phyloP scores from a whole-genome alignment of 2,329 filamentous ascomycete species.

The Hawksworthiomyces lignivorus region DNA sequence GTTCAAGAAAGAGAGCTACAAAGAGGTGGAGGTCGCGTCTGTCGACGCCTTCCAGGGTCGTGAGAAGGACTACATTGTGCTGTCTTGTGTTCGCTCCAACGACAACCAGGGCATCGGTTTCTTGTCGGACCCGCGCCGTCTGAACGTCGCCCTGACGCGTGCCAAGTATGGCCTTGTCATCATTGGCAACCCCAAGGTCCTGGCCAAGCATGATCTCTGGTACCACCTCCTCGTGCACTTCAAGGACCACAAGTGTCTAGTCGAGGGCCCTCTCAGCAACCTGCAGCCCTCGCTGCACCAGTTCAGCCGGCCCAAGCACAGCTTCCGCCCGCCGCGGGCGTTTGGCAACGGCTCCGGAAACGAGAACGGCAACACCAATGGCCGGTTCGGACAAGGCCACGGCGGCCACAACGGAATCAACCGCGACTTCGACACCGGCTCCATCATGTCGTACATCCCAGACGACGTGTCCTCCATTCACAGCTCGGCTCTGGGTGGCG shows the following conservation, averaged over 20 bases:
- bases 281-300: constrained; percentile 92
- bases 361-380: constrained; percentile 42
- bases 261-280: constrained; percentile 91
- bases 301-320: constrained; percentile 88
- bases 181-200: constrained; percentile 91
- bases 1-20: constrained; percentile 97
- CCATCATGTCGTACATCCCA: constrained; percentile 89
- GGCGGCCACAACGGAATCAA: constrained; percentile 29
- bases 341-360: constrained; percentile 40
- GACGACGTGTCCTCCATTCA: constrained; percentile 97
- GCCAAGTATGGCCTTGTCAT: constrained; percentile 96
- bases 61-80: constrained; percentile 97
- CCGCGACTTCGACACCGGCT: constrained; percentile 67
- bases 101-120: constrained; percentile 99
- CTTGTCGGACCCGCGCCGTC: constrained; percentile 90
- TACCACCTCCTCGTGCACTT: constrained; percentile 92
- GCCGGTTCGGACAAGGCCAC: constrained; percentile 27
- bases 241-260: constrained; percentile 92
- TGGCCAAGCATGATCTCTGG: constrained; percentile 97
- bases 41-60: constrained; percentile 98
- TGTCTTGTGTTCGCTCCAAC: constrained; percentile 96
- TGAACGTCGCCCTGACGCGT: constrained; percentile 94
- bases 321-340: constrained; percentile 85
- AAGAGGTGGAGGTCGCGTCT: constrained; percentile 95
- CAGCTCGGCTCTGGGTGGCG: constrained; percentile 72